A percentile compares a stretch with the other conserved stretches of the same genome.
phyloP scores from a whole-genome alignment of 805 yeast genomes.

The Lachancea kluyveri region DNA sequence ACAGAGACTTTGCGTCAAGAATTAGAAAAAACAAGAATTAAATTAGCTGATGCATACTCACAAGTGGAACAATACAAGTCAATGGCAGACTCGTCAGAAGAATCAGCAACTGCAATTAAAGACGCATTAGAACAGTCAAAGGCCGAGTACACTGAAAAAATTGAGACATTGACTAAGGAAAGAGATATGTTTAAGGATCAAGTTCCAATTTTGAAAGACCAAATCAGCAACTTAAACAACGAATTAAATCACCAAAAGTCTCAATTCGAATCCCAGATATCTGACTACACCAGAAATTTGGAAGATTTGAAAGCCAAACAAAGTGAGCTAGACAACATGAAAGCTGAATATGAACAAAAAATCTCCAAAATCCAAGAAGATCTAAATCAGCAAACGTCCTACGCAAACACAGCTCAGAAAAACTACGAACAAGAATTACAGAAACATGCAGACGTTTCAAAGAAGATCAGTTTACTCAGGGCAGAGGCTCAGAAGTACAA shows the following conservation, averaged over 20 bases:
- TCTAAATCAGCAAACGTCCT: slow-evolving; percentile 38
- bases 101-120: slow-evolving; percentile 50
- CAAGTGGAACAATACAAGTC: slow-evolving; percentile 54
- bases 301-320: slow-evolving; percentile 25
- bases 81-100: slow-evolving; percentile 63
- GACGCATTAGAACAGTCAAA: slow-evolving; percentile 46
- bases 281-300: slow-evolving; percentile 22
- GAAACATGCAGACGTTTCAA: slow-evolving; percentile 47
- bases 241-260: slow-evolving; percentile 28
- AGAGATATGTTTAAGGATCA: slow-evolving; percentile 17
- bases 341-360: slow-evolving; percentile 26
- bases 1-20: slow-evolving; percentile 32
- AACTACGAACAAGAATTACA: slow-evolving; percentile 52
- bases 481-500: slow-evolving; percentile 30
- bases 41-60: slow-evolving; percentile 50
- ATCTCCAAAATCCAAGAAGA: slow-evolving; percentile 31
- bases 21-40: slow-evolving; percentile 43
- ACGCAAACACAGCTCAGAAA: slow-evolving; percentile 44
- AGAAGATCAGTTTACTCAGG: slow-evolving; percentile 36
- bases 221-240: slow-evolving; percentile 25
- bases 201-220: slow-evolving; percentile 26
- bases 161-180: slow-evolving; percentile 16
- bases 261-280: slow-evolving; percentile 20
- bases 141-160: slow-evolving; percentile 14
- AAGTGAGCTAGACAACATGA: slow-evolving; percentile 16